Conservation (phyloP, 805 yeast genomes). For the Candida piceae region DNA sequence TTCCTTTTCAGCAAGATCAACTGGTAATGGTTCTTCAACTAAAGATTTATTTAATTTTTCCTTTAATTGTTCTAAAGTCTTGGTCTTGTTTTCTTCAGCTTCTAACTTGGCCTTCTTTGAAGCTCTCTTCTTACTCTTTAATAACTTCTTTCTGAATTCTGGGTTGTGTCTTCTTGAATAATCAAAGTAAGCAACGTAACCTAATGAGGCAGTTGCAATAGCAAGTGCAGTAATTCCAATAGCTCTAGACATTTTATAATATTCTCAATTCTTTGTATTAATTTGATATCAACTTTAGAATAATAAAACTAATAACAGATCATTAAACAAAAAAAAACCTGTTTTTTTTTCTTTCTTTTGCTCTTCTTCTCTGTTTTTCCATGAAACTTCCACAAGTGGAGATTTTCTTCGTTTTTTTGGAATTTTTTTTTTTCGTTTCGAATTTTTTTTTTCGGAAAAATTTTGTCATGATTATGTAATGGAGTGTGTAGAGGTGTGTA, state of each 20-base stretch:
- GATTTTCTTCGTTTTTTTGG: no score
- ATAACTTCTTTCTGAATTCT: conserved; percentile 74
- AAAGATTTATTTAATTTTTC: conserved; percentile 60
- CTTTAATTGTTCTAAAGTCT: conserved; percentile 56
- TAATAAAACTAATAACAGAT: no score
- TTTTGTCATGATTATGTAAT: no score
- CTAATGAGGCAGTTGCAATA: conserved; percentile 51
- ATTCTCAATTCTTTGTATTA: no score
- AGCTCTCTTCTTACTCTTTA: conserved; percentile 58
- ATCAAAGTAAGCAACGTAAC: conserved; percentile 87
- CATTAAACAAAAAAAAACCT: no score
- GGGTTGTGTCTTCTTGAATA: conserved; percentile 80
- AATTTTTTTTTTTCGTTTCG: no score
- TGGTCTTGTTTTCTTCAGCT: conserved; percentile 54
- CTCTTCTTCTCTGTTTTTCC: no score
- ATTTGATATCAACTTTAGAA: no score
- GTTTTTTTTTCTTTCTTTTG: no score
- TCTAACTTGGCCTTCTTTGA: conserved; percentile 49
- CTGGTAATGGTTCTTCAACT: conserved; percentile 69
- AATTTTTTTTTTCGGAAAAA: no score
- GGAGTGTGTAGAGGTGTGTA: no score
- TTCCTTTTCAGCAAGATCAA: conserved; percentile 64
- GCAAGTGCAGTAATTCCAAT: conserved; percentile 33
- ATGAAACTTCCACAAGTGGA: no score
- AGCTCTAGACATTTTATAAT: conserved; percentile 26